Base-by-base conservation (phyloP, 345 rosid genomes). In the Trapa bicornis region DNA sequence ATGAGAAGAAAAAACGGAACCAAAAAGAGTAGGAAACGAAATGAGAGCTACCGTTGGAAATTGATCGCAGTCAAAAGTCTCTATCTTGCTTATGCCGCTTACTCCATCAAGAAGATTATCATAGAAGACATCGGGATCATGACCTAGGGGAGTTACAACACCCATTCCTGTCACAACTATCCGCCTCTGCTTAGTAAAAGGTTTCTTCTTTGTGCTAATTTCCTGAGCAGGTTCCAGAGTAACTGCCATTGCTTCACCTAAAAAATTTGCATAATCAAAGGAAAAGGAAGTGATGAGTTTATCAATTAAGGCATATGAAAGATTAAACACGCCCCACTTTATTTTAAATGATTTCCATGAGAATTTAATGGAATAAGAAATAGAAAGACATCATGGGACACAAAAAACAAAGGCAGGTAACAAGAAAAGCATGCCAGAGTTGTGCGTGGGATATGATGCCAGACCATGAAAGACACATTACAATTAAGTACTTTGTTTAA, bases 131-230 rank as follows among this genome's bases (percentile, higher is more conserved):
- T 82, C 80, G 1, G 68, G 66, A 50, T 85, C 85, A 65, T 85
- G 80, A 39, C 83, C 85, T 73, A 85, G 76, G 4, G 89, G 79
- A 47, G 89, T 66, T 13, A 78, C 84, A 65, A 77, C 79, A 42
- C 89, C 86, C 84, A 82, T 72, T 39, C 86, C 89, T 1, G 89
- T 85, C 71, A 85, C 86, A 41, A 79, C 86, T 33, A 85, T 85
- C 38, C 78, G 78, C 72, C 82, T 77, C 43, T 80, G 82, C 76
- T 68, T 72, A 0, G 58, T 80, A 12, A 42, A 52, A n/a, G 81
- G 81, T 70, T 81, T 79, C 67, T 72, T 79, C 76, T 76, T 75
- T 11, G 73, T 57, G 22, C 70, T 72, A 37, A 67, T 74, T 68
- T 80, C 82, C 70, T 76, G 74, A 37, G 73, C 66, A 57, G 84